Evolutionary conservation across 306 rosid species (phyloP).

Genomic region (Vigna mungo): DNA sequence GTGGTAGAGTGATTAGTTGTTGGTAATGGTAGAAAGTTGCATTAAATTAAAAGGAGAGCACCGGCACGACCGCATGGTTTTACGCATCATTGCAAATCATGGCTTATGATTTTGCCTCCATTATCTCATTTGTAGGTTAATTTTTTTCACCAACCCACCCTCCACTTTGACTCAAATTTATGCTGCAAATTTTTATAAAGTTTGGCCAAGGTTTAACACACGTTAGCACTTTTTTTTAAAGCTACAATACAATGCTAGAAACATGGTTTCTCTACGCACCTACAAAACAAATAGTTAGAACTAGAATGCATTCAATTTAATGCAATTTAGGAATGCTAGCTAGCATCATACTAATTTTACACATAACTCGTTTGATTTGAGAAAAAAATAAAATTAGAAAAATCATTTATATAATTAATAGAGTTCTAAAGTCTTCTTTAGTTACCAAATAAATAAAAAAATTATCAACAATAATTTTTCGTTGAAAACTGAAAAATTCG

Average conservation of each 20-base stretch:
- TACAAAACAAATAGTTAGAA: neutral
- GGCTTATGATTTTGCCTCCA: constrained; percentile 52
- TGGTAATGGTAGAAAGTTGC: neutral
- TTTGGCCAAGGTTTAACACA: constrained; percentile 8
- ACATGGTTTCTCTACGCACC: neutral
- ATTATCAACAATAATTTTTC: too few species aligned
- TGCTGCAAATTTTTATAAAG: neutral
- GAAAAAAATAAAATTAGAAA: neutral
- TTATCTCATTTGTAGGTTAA: constrained; percentile 37
- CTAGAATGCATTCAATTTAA: neutral
- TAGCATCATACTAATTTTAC: neutral
- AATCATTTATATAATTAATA: neutral
- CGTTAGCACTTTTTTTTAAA: neutral
- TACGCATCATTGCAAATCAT: constrained; percentile 40
- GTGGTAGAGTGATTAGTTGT: neutral
- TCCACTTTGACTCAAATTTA: neutral
- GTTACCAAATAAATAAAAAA: too few species aligned
- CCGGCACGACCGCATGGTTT: constrained; percentile 11
- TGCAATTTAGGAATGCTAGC: constrained; percentile 4
- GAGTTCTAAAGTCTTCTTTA: neutral
- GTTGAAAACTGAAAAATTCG: too few species aligned
- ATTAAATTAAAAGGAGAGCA: constrained; percentile 21
- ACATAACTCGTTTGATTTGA: neutral
- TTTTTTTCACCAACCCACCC: constrained; percentile 23
- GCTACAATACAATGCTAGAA: neutral